phyloP scores from a whole-genome alignment of 2,329 filamentous ascomycete species.

The Aureobasidium sp. region DNA sequence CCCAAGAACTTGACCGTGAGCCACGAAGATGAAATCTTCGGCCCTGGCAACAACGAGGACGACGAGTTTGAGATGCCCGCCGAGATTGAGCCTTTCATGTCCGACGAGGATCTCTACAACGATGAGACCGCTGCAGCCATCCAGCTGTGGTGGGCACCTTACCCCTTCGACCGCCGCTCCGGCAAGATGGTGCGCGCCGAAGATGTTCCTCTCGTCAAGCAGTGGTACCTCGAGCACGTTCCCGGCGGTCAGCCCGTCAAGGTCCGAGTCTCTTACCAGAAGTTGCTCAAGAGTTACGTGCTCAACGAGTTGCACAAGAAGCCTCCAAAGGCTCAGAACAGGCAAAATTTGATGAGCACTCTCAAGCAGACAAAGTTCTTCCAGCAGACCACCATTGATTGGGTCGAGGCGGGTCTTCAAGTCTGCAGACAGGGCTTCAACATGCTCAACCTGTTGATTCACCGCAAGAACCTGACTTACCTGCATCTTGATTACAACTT shows the following conservation, averaged over 20 bases:
- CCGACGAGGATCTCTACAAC: constrained; percentile 80
- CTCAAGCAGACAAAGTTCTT: constrained; percentile 98
- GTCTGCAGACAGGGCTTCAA: constrained; percentile 98
- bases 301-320: constrained; percentile 96
- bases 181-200: constrained; percentile 94
- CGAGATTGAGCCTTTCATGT: constrained; percentile 77
- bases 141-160: constrained; percentile 95
- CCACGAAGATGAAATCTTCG: constrained; percentile 92
- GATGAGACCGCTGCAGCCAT: constrained; percentile 86
- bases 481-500: constrained; percentile 99
- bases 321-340: constrained; percentile 89
- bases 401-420: constrained; percentile 97
- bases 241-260: constrained; percentile 88
- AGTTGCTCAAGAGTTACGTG: constrained; percentile 90
- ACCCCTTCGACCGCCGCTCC: constrained; percentile 87
- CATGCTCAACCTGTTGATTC: constrained; percentile 95
- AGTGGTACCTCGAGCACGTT: constrained; percentile 96
- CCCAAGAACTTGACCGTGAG: constrained; percentile 88
- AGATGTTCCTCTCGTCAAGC: constrained; percentile 93
- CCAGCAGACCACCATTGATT: constrained; percentile 98
- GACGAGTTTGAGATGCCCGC: constrained; percentile 64
- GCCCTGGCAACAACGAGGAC: constrained; percentile 59
- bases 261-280: constrained; percentile 96
- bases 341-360: constrained; percentile 80
- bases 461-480: constrained; percentile 97